Base-by-base conservation (phyloP, 805 yeast species). In the Schwanniomyces occidentalis region DNA sequence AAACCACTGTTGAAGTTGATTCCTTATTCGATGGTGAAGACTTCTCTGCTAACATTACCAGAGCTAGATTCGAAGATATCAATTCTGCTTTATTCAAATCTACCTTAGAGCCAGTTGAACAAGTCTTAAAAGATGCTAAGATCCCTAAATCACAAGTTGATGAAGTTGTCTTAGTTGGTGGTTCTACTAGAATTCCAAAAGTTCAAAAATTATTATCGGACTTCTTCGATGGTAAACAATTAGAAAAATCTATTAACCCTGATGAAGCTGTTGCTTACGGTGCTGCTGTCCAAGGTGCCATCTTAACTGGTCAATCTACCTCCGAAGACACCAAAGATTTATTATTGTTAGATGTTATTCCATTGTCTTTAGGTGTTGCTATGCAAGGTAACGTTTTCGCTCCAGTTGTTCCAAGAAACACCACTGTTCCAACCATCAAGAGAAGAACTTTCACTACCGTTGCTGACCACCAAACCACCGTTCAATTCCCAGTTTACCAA, bases 261-360 rank as follows among this genome's bases (percentile, higher is more conserved):
- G 73, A 68, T 63, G 73, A 68, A 59, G 73, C 73, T 55, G 73
- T 68, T 54, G 73, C 73, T 47, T 68, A 67, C 62, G 73, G 73
- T 66, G 73, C 73, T 45, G 73, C 73, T 44, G 73, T 67, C 41
- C 73, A 68, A 56, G 73, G 73, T 67, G 73, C 73, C 51, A 67
- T 68, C 63, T 66, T 68, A 55, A 67, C 73, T 48, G 73, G 73
- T 52, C 73, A 68, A 58, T 64, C 71, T 45, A 68, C 73, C 40
- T 63, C 69, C 32, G 73, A 67, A 50, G 73, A 68, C 56, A 68
- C 73, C 62, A 67, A 68, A 59, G 73, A 68, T 61, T 66, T 68
- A 56, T 68, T 68, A 61, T 67, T 68, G 57, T 67, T 68, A 58
- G 73, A 68, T 64, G 73, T 68, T 50, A 67, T 67, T 55, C 73